Conservation (phyloP, 179 eudicot genomes). For the Camellia oleifera region DNA sequence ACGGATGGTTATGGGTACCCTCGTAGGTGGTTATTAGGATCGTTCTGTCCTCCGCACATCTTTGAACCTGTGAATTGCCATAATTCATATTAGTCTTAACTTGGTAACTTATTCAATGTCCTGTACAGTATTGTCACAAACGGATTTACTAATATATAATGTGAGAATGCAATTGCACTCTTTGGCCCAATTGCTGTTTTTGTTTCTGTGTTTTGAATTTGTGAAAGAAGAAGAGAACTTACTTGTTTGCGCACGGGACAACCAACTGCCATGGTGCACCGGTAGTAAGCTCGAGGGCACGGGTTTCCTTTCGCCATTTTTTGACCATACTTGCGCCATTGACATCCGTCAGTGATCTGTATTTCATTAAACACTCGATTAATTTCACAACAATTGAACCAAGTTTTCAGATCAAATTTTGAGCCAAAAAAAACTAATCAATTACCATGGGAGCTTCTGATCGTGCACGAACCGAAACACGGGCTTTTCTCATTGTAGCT, state of each 20-base stretch:
- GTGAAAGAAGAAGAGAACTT: slow-evolving; percentile 12
- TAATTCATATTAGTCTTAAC: neutral
- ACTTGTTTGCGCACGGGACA: slow-evolving; percentile 98
- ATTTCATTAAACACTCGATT: neutral
- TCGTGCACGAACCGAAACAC: slow-evolving; percentile 89
- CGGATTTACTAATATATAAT: too few species aligned
- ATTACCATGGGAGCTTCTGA: slow-evolving; percentile 92
- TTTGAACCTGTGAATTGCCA: slow-evolving; percentile 61
- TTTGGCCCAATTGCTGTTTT: too few species aligned
- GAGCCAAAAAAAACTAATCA: neutral
- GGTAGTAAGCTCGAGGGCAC: slow-evolving; percentile 92
- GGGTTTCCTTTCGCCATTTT: slow-evolving; percentile 99
- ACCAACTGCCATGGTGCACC: slow-evolving; percentile 90
- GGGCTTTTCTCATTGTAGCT: slow-evolving; percentile 86
- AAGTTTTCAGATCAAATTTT: too few species aligned
- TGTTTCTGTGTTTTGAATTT: neutral
- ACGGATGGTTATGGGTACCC: slow-evolving; percentile 88
- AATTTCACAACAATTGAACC: neutral
- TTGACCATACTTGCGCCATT: slow-evolving; percentile 97
- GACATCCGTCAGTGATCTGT: slow-evolving; percentile 94
- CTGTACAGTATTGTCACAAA: too few species aligned
- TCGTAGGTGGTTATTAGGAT: slow-evolving; percentile 88
- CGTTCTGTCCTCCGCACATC: slow-evolving; percentile 79
- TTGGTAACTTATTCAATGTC: too few species aligned
- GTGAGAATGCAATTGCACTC: too few species aligned